These are phyloP conservation scores for Citrullus amarus DNA, from an alignment of 306 rosid genomes.

Conservation along the genomic window DNA sequence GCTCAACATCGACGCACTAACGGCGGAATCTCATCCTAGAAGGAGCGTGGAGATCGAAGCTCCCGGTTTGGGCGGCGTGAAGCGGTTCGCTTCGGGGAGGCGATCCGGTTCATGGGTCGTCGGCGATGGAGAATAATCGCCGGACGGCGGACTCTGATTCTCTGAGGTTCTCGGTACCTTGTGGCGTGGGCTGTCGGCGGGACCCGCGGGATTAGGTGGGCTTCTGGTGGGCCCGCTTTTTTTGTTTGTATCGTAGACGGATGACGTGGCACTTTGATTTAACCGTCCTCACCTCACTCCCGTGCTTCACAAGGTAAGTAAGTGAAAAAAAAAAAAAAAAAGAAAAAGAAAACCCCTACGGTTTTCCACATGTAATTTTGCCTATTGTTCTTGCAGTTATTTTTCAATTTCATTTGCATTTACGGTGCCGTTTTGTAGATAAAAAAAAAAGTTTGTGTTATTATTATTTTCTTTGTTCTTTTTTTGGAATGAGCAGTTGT, in stretches of 20 bases:
- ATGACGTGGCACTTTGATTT: conserved; percentile 50
- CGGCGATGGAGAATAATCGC: conserved; percentile 26
- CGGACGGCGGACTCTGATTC: background rate
- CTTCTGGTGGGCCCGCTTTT: background rate
- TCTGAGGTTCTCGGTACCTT: background rate
- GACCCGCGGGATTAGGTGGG: conserved; percentile 14
- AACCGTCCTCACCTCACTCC: conserved; percentile 28
- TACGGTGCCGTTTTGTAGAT: conserved; percentile 24
- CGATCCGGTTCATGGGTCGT: conserved; percentile 48
- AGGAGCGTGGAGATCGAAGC: conserved; percentile 55
- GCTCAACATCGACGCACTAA: background rate
- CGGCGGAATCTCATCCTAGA: conserved; percentile 35
- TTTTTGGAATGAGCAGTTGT: conserved; percentile 10
- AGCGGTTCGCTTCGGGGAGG: conserved; percentile 71
- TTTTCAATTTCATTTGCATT: conserved; percentile 3
- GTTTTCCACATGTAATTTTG: conserved; percentile 6
- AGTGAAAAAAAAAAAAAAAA: background rate
- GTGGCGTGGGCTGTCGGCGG: conserved; percentile 15
- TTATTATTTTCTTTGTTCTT: background rate
- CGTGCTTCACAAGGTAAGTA: conserved; percentile 9
- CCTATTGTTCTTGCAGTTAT: background rate
- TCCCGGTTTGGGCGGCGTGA: conserved; percentile 49
- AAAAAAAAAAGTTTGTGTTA: background rate
- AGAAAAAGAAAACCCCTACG: background rate
- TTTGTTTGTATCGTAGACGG: conserved; percentile 12